Evolutionary conservation across 192 early-diverging fungal species (phyloP), one percentile per base, ranked within the genome.

Genomic region (Spizellomyces punctatus): DNA sequence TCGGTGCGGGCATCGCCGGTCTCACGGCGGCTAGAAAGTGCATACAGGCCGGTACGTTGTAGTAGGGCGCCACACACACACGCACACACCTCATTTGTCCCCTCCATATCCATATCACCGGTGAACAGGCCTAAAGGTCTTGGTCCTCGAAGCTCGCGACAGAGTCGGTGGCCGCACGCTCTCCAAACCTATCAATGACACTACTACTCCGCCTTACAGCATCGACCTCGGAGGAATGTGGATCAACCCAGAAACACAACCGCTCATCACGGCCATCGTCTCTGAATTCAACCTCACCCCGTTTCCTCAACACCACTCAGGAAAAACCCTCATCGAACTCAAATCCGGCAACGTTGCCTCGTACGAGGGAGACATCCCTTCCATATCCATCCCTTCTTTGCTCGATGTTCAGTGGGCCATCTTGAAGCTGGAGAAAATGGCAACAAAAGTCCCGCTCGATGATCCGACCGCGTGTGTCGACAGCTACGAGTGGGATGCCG

Each of bases 211-310:
- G n/a, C n/a, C n/a, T n/a, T n/a, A n/a, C n/a, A n/a, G n/a, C n/a
- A n/a, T n/a, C n/a, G n/a, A n/a, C n/a, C n/a, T n/a, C 14, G 52
- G 52, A n/a, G 52, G 52, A 14, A 54, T 54, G 52, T 54, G 63
- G 63, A 47, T 64, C 22, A 64, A 64, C 63, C 22, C 63, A 10
- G 63, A 64, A n/a, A 64, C 63, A 10, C 63, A 64, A 64, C 22
- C 63, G 14, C 14, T 16, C 14, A 46, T 64, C 14, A 46, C 41
- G 14, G 46, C 42, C 45, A 41, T 64, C 41, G 14, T 64, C 42
- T 47, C 42, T 17, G 63, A 64, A 12, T 47, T 64, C 10, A 46
- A 22, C 10, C 5, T 64, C 12, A 16, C 10, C 46, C 42, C 48
- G 0, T 64, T 64, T 22, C 42, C 22, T n/a, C 63, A 64, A 46